Percentiles rank a stretch among this genome's conserved stretches.
phyloP scores from a whole-genome alignment of 345 rosid genomes.

The Nasturtium officinale region DNA sequence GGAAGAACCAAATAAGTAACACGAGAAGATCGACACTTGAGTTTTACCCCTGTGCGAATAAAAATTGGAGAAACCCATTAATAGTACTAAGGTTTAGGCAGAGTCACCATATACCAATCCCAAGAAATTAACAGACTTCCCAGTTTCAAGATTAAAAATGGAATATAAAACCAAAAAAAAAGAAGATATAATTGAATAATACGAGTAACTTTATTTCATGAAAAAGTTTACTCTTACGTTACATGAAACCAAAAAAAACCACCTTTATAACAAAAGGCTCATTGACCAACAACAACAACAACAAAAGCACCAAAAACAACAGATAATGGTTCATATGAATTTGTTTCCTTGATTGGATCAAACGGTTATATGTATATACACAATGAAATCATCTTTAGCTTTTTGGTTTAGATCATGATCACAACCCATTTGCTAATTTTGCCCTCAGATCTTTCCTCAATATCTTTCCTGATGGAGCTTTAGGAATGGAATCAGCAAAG shows the following conservation, averaged over 20 bases:
- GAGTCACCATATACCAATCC: background rate
- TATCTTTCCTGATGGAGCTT: constrained; percentile 84
- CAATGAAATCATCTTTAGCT: constrained; percentile 21
- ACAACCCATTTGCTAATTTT: constrained; percentile 50
- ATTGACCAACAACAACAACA: constrained; percentile 3
- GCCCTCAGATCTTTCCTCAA: constrained; percentile 76
- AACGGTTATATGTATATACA: constrained; percentile 16
- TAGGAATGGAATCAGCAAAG: constrained; percentile 72
- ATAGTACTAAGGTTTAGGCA: background rate
- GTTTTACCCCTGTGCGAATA: constrained; percentile 87
- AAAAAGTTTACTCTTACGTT: constrained; percentile 31
- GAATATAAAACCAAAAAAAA: too few species aligned
- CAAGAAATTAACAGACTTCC: background rate
- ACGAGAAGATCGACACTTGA: constrained; percentile 1
- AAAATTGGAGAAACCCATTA: constrained; percentile 26
- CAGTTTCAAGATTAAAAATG: background rate
- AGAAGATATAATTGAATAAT: background rate
- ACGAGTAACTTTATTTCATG: constrained; percentile 16
- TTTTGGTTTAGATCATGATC: background rate
- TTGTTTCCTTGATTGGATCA: constrained; percentile 14
- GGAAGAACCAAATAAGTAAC: background rate
- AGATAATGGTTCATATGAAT: constrained; percentile 15
- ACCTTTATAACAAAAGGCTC: constrained; percentile 33
- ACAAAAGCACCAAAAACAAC: background rate
- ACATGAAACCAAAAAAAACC: constrained; percentile 30